Conservation (phyloP, 106 monocot genomes). For the Agapanthus africanus region DNA sequence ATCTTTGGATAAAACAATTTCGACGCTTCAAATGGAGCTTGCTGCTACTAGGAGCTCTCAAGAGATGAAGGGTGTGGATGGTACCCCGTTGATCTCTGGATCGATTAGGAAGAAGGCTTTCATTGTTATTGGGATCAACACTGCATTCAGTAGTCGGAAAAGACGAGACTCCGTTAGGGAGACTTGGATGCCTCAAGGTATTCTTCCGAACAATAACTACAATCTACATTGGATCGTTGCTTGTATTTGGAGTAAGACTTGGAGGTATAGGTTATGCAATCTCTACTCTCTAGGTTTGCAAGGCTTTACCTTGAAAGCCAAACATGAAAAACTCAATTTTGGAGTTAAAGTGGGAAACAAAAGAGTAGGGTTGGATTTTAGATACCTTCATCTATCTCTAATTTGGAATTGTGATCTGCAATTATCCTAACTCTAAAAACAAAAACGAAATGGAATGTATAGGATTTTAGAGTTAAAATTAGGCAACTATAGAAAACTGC, state of each 20-base stretch:
- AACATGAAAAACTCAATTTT: background rate
- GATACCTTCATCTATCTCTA: no score
- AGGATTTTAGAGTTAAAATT: no score
- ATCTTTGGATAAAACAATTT: constrained; percentile 82
- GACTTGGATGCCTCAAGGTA: constrained; percentile 99
- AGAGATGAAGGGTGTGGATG: constrained; percentile 31
- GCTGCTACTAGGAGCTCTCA: constrained; percentile 65
- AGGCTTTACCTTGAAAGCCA: background rate
- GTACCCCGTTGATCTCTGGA: constrained; percentile 27
- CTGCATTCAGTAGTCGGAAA: constrained; percentile 98
- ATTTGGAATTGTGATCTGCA: no score
- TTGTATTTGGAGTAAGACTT: background rate
- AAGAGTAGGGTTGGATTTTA: no score
- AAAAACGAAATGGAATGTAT: no score
- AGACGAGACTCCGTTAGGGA: constrained; percentile 83
- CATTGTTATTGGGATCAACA: constrained; percentile 91
- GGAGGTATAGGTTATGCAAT: background rate
- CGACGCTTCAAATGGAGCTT: constrained; percentile 90
- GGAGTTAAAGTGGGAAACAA: background rate
- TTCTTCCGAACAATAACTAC: background rate
- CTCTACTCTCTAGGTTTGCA: background rate
- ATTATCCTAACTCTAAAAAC: no score
- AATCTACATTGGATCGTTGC: background rate
- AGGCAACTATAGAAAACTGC: no score
- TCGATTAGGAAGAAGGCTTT: constrained; percentile 77